Evolutionary conservation across 208 protist genomes (phyloP), one percentile per base, ranked within the genome.

Genomic region (Acanthamoeba triangularis): DNA sequence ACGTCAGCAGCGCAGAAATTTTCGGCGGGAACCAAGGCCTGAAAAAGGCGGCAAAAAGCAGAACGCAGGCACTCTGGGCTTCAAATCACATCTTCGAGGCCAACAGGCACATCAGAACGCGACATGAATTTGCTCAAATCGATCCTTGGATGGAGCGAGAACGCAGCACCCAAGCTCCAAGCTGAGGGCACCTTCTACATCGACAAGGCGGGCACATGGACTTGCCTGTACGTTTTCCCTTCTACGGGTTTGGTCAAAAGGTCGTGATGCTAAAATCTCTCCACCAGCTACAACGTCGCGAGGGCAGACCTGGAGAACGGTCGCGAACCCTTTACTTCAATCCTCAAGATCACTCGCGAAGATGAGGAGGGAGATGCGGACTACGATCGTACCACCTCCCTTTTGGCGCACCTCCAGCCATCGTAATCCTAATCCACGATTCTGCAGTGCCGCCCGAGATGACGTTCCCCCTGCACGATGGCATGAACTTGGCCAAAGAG

Each of bases 401-500:
- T 35, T 28, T 16, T n/a, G 37, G 74, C 18, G 6, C 0, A 30
- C 65, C 25, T 84, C 44, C 18, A 23, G 33, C 69, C 69, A 80
- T 67, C 6, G 23, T 67, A n/a, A 67, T n/a, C 3, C 23, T 88
- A 23, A 88, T 90, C 23, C 35, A 35, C 28, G 16, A 13, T 41
- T 90, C 18, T 30, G 13, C 28, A 85, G 78, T 59, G 44, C 44
- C 37, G 35, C 78, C 78, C 47, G 44, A 85, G 20, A 85, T 85
- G 78, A 33, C 20, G 18, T 85, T 85, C 78, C 47, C 35, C n/a
- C 47, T 85, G 78, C 78, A 85, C 47, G 5, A 69, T 1, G 85
- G 61, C 23, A 91, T 91, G 85, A 33, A 91, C 30, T 25, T 91
- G 49, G 56, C 52, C 13, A 91, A 91, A 30, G 85, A 91, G 37